Base-by-base conservation (phyloP, 805 yeast species). In the Kodamaea lidongshanica region DNA sequence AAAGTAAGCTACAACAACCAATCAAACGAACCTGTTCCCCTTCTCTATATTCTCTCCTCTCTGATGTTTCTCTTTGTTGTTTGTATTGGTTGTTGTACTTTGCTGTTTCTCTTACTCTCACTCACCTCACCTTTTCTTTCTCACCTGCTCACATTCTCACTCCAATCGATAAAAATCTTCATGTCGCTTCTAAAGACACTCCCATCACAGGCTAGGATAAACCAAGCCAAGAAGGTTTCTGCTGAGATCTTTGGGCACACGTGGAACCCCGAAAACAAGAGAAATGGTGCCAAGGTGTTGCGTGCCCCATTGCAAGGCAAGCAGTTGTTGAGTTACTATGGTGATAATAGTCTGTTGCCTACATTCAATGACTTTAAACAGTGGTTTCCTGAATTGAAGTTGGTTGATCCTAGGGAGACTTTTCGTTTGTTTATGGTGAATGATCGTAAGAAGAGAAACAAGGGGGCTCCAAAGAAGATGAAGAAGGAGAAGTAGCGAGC, bases 401-500 rank as follows among this genome's bases (percentile, higher is more conserved):
- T 83, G 41, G 67, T 70, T 5, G 80, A 81, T 43, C 81, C 79
- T 32, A 74, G 72, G 37, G 94, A 83, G 52, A 73, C 68, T 24
- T 77, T 79, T 56, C 70, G 94, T 56, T 48, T 79, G 38, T 70
- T 64, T 36, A 76, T 76, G 74, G 77, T 75, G 13, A 74, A 48
- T 19, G 65, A 60, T 34, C 70, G 84, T 57, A 82, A 77, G 67
- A 78, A 81, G 71, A 81, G 92, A 74, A 88, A 85, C 58, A 83
- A 83, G 58, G 88, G 89, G 56, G 86, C 92, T 8, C 94, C 92
- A 45, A 74, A 78, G 66, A 83, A 83, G 67, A 74, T 70, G 60
- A 38, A 46, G 17, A 42, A 48, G 32, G n/a, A n/a, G n/a, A n/a
- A n/a, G n/a, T n/a, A n/a, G n/a, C n/a, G n/a, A n/a, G n/a, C n/a